Base-by-base conservation (phyloP, 1,284 basidiomycete genomes). In the Apiotrichum veenhuisii region DNA sequence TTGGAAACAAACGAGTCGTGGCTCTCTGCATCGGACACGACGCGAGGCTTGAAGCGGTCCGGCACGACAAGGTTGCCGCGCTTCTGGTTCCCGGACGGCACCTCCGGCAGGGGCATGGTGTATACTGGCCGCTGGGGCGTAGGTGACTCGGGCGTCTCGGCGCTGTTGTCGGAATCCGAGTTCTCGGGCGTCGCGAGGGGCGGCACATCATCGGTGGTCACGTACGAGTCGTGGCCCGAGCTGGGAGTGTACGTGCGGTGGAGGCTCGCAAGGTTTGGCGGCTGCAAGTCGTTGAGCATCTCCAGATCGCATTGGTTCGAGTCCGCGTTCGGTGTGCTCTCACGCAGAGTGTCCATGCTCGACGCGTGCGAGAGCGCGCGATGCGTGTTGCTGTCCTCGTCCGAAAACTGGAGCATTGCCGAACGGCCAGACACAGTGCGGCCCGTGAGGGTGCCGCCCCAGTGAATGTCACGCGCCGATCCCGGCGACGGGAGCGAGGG, bases 31-130 rank as follows among this genome's bases (percentile, higher is more conserved):
- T 41, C 49, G 18, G 37, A 41, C 38, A 50, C 49, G 2, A 41
- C 27, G 3, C 49, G 49, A 17, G 64, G 57, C 34, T 50, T 48
- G 60, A 62, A 62, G 0, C 60, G 42, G 14, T 62, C 56, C 4
- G 60, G 60, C 2, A 62, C 49, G 9, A 26, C 36, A 11, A 50
- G 36, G n/a, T 53, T 38, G 17, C 26, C 14, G 12, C 40, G 46
- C 44, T 47, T 40, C 10, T 36, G 33, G 17, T 40, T 8, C 18
- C 37, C 46, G 2, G 22, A 17, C 3, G 55, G 55, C 40, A 43
- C 40, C 1, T 33, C 34, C 1, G 60, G 60, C 9, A 58, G 53
- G 1, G 55, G 56, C 14, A 22, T 36, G 2, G 50, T 44, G 43
- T 55, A 58, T 34, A 58, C 50, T 1, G 59, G 55, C 25, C 49